Evolutionary conservation across 1,139 yeast genomes (phyloP).

Genomic region (Kodamaea fungicola): DNA sequence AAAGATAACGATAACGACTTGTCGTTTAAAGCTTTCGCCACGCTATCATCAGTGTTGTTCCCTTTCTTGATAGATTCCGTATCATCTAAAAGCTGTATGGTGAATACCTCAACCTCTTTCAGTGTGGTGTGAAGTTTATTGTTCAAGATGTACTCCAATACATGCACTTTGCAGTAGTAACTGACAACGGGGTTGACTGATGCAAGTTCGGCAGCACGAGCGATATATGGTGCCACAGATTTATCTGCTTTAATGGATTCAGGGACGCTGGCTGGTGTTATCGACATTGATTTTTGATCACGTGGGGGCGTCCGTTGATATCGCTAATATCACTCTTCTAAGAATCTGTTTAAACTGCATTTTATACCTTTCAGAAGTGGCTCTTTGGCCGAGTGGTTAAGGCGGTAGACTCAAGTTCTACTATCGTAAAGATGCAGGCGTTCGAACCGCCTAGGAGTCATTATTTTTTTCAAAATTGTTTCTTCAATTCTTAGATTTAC

Average conservation of each 20-base stretch:
- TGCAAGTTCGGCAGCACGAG: conserved; percentile 51
- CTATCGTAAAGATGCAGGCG: too few relatives aligned
- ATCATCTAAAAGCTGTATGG: conserved; percentile 57
- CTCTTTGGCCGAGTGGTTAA: too few relatives aligned
- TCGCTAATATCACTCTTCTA: too few relatives aligned
- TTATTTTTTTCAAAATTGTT: too few relatives aligned
- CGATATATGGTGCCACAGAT: conserved; percentile 40
- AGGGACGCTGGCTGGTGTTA: conserved; percentile 18
- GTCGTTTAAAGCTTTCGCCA: conserved; percentile 48
- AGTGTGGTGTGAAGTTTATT: conserved; percentile 53
- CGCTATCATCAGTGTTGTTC: conserved; percentile 27
- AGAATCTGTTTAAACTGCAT: too few relatives aligned
- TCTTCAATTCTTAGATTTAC: too few relatives aligned
- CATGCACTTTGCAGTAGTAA: conserved; percentile 58
- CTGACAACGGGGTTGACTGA: conserved; percentile 51
- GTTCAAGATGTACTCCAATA: conserved; percentile 62
- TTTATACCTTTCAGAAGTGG: too few relatives aligned
- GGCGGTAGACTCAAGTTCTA: too few relatives aligned
- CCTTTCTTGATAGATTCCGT: conserved; percentile 51
- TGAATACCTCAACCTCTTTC: conserved; percentile 53
- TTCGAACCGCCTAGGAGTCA: too few relatives aligned
- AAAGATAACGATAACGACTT: conserved; percentile 55
- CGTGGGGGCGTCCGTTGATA: too few relatives aligned
- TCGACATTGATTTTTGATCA: neutral
- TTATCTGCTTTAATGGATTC: conserved; percentile 31